A percentile compares a stretch with the other conserved stretches of the same genome.
phyloP scores from a whole-genome alignment of 768 basidiomycete genomes.

The Amanita pseudoporphyria region DNA sequence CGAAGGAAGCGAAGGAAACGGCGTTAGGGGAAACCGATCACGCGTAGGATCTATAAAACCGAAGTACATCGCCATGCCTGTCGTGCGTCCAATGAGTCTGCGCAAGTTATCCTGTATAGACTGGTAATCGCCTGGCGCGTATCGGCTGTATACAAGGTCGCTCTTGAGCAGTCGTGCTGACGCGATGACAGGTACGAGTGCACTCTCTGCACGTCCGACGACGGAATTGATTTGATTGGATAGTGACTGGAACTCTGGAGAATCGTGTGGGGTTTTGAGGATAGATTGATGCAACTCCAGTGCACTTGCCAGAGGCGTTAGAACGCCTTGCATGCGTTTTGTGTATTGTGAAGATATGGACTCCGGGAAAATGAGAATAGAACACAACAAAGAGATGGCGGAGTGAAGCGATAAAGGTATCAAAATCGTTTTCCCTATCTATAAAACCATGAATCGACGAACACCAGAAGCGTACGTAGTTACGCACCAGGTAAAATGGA shows the following conservation, averaged over 20 bases:
- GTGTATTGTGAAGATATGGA: slow-evolving; percentile 55
- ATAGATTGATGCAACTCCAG: slow-evolving; percentile 37
- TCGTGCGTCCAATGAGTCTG: slow-evolving; percentile 43
- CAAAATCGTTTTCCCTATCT: slow-evolving; percentile 42
- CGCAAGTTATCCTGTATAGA: slow-evolving; percentile 40
- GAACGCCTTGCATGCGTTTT: slow-evolving; percentile 32
- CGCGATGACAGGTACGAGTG: slow-evolving; percentile 41
- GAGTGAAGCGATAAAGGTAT: slow-evolving; percentile 54
- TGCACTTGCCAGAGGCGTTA: slow-evolving; percentile 36
- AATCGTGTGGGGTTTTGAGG: slow-evolving; percentile 33
- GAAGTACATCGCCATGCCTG: slow-evolving; percentile 58
- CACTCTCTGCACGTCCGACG: slow-evolving; percentile 34
- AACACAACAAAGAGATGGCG: slow-evolving; percentile 40
- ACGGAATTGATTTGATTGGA: slow-evolving; percentile 21
- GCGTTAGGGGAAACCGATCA: slow-evolving; percentile 46
- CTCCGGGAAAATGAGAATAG: slow-evolving; percentile 50
- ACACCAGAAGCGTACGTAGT: not conserved
- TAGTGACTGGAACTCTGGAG: slow-evolving; percentile 26
- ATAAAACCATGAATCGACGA: not conserved
- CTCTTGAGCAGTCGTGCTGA: slow-evolving; percentile 41
- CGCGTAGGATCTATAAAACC: slow-evolving; percentile 51
- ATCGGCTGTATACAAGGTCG: slow-evolving; percentile 53
- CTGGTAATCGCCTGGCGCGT: slow-evolving; percentile 46
- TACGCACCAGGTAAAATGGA: slow-evolving; percentile 44
- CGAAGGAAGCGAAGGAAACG: slow-evolving; percentile 23